Percentiles rank a stretch among this genome's conserved stretches.
These are phyloP conservation scores for Coelastrella sp. DNA, from an alignment of 139 green algal genomes.

Conservation along the genomic window DNA sequence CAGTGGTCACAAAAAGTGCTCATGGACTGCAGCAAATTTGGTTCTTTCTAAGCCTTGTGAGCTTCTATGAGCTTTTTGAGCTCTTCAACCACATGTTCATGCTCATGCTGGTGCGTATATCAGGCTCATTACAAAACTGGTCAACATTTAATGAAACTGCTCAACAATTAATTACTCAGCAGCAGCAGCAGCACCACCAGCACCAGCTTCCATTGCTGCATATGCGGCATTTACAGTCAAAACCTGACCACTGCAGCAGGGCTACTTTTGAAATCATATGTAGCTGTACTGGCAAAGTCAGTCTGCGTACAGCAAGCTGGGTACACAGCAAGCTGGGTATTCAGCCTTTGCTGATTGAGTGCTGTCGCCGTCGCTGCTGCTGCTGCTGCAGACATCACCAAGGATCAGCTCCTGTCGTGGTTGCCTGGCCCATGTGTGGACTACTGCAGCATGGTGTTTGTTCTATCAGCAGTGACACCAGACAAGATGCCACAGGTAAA, in stretches of 20 bases:
- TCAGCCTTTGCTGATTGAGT: neutral
- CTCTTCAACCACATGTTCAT: no score
- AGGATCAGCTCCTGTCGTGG: constrained; percentile 50
- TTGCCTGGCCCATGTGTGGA: constrained; percentile 52
- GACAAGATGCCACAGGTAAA: constrained; percentile 69
- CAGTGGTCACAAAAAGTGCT: no score
- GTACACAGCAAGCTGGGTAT: no score
- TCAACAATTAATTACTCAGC: neutral
- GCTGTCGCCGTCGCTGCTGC: neutral
- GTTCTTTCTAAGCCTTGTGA: neutral
- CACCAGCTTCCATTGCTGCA: constrained; percentile 44
- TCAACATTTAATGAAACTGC: no score
- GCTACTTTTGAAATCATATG: neutral
- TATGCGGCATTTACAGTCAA: constrained; percentile 67
- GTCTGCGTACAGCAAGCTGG: no score
- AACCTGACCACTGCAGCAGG: neutral
- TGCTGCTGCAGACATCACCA: constrained; percentile 80
- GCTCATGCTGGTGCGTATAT: no score
- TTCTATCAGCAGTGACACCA: constrained; percentile 91
- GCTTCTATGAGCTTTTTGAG: no score
- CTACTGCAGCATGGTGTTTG: constrained; percentile 84
- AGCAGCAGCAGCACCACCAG: constrained; percentile 20
- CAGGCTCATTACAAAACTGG: no score
- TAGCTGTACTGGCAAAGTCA: no score
- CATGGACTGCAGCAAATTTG: neutral